These are phyloP conservation scores for Dendryphion nanum DNA, from an alignment of 2,329 filamentous ascomycete species.

Conservation along the genomic window DNA sequence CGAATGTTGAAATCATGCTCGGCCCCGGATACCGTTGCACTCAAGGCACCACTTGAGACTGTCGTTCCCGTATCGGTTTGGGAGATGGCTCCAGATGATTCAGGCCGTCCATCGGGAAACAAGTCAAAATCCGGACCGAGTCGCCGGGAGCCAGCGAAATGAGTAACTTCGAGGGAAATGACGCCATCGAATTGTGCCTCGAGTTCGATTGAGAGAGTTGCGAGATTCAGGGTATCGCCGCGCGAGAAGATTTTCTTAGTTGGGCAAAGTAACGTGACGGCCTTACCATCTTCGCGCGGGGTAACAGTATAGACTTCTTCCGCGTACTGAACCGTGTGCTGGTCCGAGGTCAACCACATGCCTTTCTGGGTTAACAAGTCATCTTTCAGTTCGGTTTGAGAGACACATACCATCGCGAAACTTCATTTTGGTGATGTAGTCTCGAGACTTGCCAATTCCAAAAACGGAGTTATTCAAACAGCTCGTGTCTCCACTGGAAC, in stretches of 20 bases:
- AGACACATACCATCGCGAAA: conserved; percentile 56
- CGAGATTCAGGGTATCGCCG: conserved; percentile 57
- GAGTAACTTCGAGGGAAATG: conserved; percentile 59
- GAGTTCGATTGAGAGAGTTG: conserved; percentile 57
- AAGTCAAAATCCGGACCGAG: conserved; percentile 59
- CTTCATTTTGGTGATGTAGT: conserved; percentile 47
- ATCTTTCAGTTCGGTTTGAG: not conserved
- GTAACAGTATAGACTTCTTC: conserved; percentile 61
- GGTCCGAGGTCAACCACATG: conserved; percentile 66
- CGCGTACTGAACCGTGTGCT: conserved; percentile 62
- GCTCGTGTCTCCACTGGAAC: not conserved
- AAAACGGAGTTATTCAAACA: not conserved
- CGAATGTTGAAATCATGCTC: conserved; percentile 56
- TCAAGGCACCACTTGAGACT: conserved; percentile 52
- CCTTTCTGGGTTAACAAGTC: conserved; percentile 29
- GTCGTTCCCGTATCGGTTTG: conserved; percentile 49
- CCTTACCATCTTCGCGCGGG: conserved; percentile 45
- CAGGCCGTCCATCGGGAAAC: conserved; percentile 53
- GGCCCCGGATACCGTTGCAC: conserved; percentile 51
- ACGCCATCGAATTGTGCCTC: conserved; percentile 59
- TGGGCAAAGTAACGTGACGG: conserved; percentile 57
- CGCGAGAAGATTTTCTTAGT: conserved; percentile 55
- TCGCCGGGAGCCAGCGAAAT: conserved; percentile 55
- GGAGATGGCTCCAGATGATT: conserved; percentile 34
- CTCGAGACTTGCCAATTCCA: not conserved